Conservation (phyloP, 306 rosid species). For the Glycine soja region DNA sequence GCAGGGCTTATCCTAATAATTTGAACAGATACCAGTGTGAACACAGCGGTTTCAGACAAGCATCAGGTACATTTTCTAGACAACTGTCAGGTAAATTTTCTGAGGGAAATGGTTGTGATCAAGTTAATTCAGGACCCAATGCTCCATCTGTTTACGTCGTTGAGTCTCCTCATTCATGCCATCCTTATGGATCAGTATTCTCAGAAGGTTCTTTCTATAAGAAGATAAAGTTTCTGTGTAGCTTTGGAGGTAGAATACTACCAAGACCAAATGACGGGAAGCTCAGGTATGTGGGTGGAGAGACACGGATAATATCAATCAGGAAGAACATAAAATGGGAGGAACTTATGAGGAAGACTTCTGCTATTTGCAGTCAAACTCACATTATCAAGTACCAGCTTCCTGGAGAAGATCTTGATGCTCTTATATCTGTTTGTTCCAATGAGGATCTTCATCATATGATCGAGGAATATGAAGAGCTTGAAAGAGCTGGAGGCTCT, state of each 20-base stretch:
- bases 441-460: slow-evolving; percentile 93
- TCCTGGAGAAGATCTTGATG: slow-evolving; percentile 97
- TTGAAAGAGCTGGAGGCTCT: slow-evolving; percentile 76
- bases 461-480: slow-evolving; percentile 90
- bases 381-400: slow-evolving; percentile 93
- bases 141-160: slow-evolving; percentile 46
- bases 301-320: slow-evolving; percentile 82
- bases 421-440: slow-evolving; percentile 93
- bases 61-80: slow-evolving; percentile 49
- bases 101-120: slow-evolving; percentile 50
- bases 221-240: slow-evolving; percentile 87
- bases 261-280: slow-evolving; percentile 89
- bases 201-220: slow-evolving; percentile 58
- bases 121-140: slow-evolving; percentile 48
- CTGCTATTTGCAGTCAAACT: slow-evolving; percentile 66
- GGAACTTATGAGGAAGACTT: slow-evolving; percentile 74
- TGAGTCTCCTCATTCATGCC: slow-evolving; percentile 65
- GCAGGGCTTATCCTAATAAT: slow-evolving; percentile 55
- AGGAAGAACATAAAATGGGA: slow-evolving; percentile 60
- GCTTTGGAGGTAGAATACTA: slow-evolving; percentile 90
- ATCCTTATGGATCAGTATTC: slow-evolving; percentile 55
- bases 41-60: slow-evolving; percentile 57
- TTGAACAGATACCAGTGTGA: slow-evolving; percentile 57
- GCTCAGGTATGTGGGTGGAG: slow-evolving; percentile 92
- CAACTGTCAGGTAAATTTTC: slow-evolving; percentile 56